phyloP scores from a whole-genome alignment of 352 stramenopile genomes.

The Phytophthora kernoviae region DNA sequence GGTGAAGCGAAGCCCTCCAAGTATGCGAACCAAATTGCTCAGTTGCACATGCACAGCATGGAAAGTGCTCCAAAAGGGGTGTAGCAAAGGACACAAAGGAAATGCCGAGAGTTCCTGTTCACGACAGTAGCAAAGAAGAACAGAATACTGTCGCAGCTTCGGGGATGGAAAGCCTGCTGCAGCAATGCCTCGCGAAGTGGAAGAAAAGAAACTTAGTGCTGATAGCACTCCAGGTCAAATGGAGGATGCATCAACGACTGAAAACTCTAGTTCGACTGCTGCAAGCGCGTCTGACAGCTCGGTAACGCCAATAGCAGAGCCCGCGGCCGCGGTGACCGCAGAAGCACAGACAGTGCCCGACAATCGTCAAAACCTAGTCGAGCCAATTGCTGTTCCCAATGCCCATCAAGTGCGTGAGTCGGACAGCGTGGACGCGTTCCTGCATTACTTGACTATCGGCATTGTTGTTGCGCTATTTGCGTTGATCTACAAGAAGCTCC shows the following conservation, averaged over 20 bases:
- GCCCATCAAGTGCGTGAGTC: slow-evolving; percentile 33
- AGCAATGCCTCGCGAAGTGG: not conserved
- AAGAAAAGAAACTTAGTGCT: slow-evolving; percentile 2
- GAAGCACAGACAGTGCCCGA: slow-evolving; percentile 4
- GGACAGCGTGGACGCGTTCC: slow-evolving; percentile 59
- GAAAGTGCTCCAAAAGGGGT: slow-evolving; percentile 30
- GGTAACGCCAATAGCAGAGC: slow-evolving; percentile 3
- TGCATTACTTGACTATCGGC: slow-evolving; percentile 73
- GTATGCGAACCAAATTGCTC: slow-evolving; percentile 80
- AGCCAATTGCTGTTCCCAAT: slow-evolving; percentile 15
- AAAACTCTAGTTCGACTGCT: slow-evolving; percentile 9
- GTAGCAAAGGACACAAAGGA: slow-evolving; percentile 20
- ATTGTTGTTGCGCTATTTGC: slow-evolving; percentile 74
- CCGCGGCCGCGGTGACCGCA: not conserved
- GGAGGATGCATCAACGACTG: slow-evolving; percentile 8
- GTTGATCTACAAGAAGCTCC: slow-evolving; percentile 81
- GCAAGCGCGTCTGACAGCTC: not conserved
- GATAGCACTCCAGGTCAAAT: slow-evolving; percentile 8
- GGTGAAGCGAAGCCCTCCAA: slow-evolving; percentile 57
- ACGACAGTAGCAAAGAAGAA: slow-evolving; percentile 3
- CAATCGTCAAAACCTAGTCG: slow-evolving; percentile 13
- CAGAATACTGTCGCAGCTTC: not conserved
- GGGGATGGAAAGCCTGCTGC: slow-evolving; percentile 1
- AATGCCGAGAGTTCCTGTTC: slow-evolving; percentile 1
- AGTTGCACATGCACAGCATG: slow-evolving; percentile 81